phyloP scores from a whole-genome alignment of 106 monocot genomes.

The Apostasia shenzhenica region DNA sequence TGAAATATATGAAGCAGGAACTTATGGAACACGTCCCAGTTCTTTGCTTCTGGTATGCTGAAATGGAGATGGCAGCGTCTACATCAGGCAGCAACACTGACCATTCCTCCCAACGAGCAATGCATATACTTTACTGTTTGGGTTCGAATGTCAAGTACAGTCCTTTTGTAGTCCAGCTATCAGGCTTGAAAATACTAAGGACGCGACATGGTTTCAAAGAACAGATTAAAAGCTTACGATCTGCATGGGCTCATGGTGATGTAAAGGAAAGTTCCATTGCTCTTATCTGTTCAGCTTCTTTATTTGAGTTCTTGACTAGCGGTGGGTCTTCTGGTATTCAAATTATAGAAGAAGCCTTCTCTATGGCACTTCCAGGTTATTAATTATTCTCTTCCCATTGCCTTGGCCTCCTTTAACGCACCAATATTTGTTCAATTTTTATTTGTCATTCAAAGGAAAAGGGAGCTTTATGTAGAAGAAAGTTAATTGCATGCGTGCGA shows the following conservation, averaged over 20 bases:
- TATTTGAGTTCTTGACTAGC: constrained; percentile 73
- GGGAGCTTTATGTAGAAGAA: too few species aligned
- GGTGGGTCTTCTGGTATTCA: constrained; percentile 47
- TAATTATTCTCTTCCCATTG: neutral
- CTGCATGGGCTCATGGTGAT: constrained; percentile 57
- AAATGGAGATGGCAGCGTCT: constrained; percentile 52
- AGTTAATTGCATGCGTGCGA: too few species aligned
- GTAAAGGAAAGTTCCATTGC: constrained; percentile 67
- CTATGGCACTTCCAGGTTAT: constrained; percentile 74
- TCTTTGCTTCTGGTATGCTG: constrained; percentile 89
- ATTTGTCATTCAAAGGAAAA: neutral
- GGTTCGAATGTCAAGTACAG: constrained; percentile 50
- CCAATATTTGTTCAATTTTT: neutral
- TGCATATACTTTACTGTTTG: constrained; percentile 76
- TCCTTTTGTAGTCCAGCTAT: constrained; percentile 41
- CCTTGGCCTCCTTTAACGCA: neutral
- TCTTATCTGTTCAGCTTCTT: constrained; percentile 63
- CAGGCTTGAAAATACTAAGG: constrained; percentile 47
- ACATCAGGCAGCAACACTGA: constrained; percentile 22
- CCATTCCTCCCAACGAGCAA: constrained; percentile 30
- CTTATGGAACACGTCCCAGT: constrained; percentile 45
- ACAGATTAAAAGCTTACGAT: constrained; percentile 44
- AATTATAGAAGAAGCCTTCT: constrained; percentile 71
- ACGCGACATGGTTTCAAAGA: constrained; percentile 92
- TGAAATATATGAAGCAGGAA: constrained; percentile 33